phyloP scores from a whole-genome alignment of 139 green algal genomes.

The Edaphochlamys debaryana region DNA sequence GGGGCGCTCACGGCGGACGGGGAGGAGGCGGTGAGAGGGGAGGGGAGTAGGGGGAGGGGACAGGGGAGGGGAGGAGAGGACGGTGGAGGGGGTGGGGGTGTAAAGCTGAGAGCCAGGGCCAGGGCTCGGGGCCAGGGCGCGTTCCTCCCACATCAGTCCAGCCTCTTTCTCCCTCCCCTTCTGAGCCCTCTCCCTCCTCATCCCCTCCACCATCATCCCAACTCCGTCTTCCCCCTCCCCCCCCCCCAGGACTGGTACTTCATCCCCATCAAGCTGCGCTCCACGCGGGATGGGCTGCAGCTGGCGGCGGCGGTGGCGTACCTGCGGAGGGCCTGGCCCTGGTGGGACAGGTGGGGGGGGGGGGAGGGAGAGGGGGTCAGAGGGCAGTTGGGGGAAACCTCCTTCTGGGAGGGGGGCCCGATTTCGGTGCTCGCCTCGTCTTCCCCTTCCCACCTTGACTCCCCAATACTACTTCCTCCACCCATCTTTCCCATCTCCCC shows the following conservation, averaged over 20 bases:
- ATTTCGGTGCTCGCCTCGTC: too few species aligned
- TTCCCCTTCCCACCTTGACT: too few species aligned
- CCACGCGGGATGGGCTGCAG: background rate
- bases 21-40: conserved; percentile 17
- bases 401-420: background rate
- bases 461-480: background rate
- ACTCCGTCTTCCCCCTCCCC: too few species aligned
- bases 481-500: background rate
- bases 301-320: conserved; percentile 20
- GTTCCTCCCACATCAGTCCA: too few species aligned
- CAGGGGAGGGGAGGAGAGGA: too few species aligned
- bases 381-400: too few species aligned
- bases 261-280: conserved; percentile 40
- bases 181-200: too few species aligned
- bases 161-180: too few species aligned
- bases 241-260: conserved; percentile 46
- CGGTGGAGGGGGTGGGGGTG: too few species aligned
- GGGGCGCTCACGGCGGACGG: conserved; percentile 12
- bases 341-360: conserved; percentile 16
- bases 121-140: too few species aligned
- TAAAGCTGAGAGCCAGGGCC: background rate
- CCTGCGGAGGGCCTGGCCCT: conserved; percentile 39
- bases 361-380: background rate
- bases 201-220: too few species aligned
- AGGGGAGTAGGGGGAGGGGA: background rate